Percentiles rank a stretch among this genome's conserved stretches.
Evolutionary conservation across 2,329 filamentous ascomycete genomes (phyloP).

Genomic region (Calonectria fujianensis): DNA sequence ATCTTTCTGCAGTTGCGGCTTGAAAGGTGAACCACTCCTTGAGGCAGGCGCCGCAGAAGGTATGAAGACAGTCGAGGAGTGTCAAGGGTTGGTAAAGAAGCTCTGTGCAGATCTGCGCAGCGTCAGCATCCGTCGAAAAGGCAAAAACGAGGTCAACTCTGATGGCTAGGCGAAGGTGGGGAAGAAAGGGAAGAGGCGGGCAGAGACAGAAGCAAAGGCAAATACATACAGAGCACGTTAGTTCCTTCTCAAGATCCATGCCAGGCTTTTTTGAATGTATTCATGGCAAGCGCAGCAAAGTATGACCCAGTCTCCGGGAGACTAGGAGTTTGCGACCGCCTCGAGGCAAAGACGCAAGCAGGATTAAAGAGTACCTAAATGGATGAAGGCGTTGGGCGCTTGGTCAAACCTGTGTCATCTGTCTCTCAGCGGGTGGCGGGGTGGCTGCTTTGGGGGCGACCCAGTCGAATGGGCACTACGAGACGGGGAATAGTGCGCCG

Average conservation of each 20-base stretch:
- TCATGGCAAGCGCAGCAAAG: constrained; percentile 55
- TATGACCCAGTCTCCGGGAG: constrained; percentile 45
- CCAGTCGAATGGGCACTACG: constrained; percentile 23
- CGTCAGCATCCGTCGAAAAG: constrained; percentile 42
- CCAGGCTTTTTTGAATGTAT: constrained; percentile 72
- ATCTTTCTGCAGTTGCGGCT: constrained; percentile 73
- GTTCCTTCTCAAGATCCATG: constrained; percentile 90
- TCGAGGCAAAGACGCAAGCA: constrained; percentile 32
- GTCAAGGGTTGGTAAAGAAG: constrained; percentile 93
- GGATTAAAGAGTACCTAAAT: constrained; percentile 39
- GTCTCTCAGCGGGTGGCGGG: constrained; percentile 49
- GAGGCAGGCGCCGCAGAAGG: constrained; percentile 95
- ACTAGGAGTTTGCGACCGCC: constrained; percentile 33
- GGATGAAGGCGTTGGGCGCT: constrained; percentile 45
- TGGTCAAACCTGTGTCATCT: constrained; percentile 43
- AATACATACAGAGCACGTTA: constrained; percentile 88
- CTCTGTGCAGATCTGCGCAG: constrained; percentile 92
- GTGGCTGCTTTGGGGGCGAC: constrained; percentile 43
- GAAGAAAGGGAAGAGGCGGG: constrained; percentile 41
- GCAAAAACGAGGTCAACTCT: constrained; percentile 32
- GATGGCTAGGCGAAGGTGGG: constrained; percentile 22
- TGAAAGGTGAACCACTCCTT: constrained; percentile 97
- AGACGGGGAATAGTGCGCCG: constrained; percentile 42
- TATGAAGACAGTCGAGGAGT: constrained; percentile 94
- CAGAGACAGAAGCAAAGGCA: background rate